Base-by-base conservation (phyloP, 2,329 filamentous ascomycete species). In the Aureobasidium sp. region DNA sequence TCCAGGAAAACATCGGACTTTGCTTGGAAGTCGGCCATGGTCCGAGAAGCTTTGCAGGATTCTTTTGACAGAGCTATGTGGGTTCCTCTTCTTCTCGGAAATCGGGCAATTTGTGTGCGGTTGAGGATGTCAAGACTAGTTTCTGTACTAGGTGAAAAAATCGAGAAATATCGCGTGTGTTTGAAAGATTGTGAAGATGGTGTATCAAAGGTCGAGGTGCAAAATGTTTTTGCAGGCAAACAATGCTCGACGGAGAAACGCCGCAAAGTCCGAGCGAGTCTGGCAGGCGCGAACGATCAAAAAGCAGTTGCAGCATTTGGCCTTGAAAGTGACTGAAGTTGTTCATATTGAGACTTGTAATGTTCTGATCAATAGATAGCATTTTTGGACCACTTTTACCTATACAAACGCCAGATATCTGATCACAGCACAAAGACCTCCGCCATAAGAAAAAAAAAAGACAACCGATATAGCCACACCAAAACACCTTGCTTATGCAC, bases 1-100 rank as follows among this genome's bases (percentile, higher is more conserved):
- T 75, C 68, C 64, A 84, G 67, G 68, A 88, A 88, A 11, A 17
- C 25, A 27, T 60, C 29, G 22, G 55, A 53, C 27, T 45, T 27
- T 55, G 48, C 31, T 39, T 62, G 39, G 15, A 62, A 62, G 39
- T 62, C 49, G 27, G 41, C 51, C 60, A 62, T 62, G n/a, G 42
- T 56, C 9, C 9, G n/a, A 27, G 8, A 45, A 29, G 41, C 27
- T 57, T 56, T 34, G 22, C 27, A n/a, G 22, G 14, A 9, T 20
- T n/a, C n/a, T 2, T 29, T 44, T 36, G n/a, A 25, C 11, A 9
- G 3, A 12, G 41, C 9, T 9, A 20, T 22, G 27, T 45, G 20
- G 5, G 4, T 3, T 44, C 25, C 36, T 34, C 7, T 8, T 20
- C 9, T 1, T 17, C 2, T 17, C 2, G 34, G 15, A 8, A 3